Conservation (phyloP, 2,329 filamentous ascomycete genomes). For the Phyllosticta citriasiana region DNA sequence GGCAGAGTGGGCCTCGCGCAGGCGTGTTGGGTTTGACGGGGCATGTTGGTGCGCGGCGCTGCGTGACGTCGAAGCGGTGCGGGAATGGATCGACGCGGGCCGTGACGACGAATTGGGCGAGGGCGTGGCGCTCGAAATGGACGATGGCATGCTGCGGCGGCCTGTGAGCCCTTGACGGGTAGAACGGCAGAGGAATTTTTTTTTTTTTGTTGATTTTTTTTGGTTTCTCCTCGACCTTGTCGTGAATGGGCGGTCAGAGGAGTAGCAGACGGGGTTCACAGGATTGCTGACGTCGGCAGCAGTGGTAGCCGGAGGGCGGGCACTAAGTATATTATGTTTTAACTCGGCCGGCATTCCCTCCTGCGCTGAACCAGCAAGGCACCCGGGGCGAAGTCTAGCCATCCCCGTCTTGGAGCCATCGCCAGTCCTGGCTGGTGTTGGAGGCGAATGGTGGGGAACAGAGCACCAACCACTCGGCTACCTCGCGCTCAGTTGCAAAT, state of each 20-base stretch:
- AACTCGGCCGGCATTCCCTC: not conserved
- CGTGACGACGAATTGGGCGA: slow-evolving; percentile 11
- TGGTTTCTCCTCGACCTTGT: not conserved
- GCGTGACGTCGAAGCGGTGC: slow-evolving; percentile 24
- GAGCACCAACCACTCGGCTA: not conserved
- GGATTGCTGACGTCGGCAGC: not conserved
- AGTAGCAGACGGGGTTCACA: not conserved
- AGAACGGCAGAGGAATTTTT: not conserved
- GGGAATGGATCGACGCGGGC: slow-evolving; percentile 13
- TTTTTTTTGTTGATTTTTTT: not conserved
- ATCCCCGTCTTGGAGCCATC: not conserved
- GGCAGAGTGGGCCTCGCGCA: slow-evolving; percentile 34
- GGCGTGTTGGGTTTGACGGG: slow-evolving; percentile 27
- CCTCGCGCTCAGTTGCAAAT: too few relatives aligned
- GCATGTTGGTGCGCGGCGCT: slow-evolving; percentile 21
- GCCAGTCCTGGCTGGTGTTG: too few relatives aligned
- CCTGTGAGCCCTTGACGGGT: not conserved
- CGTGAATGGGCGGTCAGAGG: not conserved
- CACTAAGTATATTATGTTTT: not conserved
- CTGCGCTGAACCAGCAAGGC: not conserved
- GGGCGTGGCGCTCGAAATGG: slow-evolving; percentile 13
- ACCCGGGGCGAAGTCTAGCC: not conserved
- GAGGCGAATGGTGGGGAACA: not conserved
- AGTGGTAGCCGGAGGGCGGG: not conserved
- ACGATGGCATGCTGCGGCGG: slow-evolving; percentile 20